A percentile compares a stretch with the other conserved stretches of the same genome.
phyloP scores from a whole-genome alignment of 108 stramenopile genomes.

The Discostella pseudostelligera region DNA sequence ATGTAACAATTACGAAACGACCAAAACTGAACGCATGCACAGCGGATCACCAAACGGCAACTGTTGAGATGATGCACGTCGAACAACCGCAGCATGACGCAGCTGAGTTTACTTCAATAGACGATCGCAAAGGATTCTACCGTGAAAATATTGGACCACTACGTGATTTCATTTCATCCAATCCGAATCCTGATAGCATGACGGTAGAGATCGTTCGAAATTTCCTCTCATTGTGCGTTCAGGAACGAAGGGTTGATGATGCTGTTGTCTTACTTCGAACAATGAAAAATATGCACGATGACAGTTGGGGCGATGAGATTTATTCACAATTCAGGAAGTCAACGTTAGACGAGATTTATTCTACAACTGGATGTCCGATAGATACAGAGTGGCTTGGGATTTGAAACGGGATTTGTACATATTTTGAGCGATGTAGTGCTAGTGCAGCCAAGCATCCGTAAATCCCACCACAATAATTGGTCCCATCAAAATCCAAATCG shows the following conservation, averaged over 20 bases:
- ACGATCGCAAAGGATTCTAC: conserved; percentile 29
- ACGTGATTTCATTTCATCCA: conserved; percentile 51
- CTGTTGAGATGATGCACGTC: no score
- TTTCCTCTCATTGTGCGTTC: conserved; percentile 51
- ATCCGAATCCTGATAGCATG: conserved; percentile 28
- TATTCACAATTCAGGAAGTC: conserved; percentile 17
- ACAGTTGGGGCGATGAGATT: conserved; percentile 47
- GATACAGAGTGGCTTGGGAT: conserved; percentile 25
- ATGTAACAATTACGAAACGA: conserved; percentile 24
- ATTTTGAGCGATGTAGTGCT: no score
- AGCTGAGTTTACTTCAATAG: neutral
- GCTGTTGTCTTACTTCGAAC: conserved; percentile 47
- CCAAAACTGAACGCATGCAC: conserved; percentile 4
- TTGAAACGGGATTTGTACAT: neutral
- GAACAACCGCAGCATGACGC: neutral
- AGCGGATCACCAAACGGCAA: neutral
- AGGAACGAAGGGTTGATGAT: conserved; percentile 54
- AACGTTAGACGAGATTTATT: conserved; percentile 26
- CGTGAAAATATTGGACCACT: conserved; percentile 63
- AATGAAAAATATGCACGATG: conserved; percentile 51
- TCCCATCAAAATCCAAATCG: no score
- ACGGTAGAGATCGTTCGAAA: conserved; percentile 40
- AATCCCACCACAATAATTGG: no score
- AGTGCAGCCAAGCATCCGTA: no score
- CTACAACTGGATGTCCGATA: conserved; percentile 5